Evolutionary conservation across 805 yeast genomes (phyloP), one percentile per base, ranked within the genome.

Genomic region (Candida wancherniae): DNA sequence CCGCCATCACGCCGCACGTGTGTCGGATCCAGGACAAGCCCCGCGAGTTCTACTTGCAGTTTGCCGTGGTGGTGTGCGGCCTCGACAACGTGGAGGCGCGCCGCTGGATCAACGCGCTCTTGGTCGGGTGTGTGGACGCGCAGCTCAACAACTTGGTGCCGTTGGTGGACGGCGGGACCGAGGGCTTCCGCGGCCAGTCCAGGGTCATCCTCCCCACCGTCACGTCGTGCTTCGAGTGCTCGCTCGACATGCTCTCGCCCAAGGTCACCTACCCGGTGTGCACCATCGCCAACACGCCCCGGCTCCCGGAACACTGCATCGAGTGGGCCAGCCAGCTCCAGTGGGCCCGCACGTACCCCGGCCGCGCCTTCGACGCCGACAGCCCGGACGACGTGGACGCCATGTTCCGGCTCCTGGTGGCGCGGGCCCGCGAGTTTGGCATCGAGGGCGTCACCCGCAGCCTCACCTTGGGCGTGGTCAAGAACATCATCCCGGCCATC

Each of bases 141-240:
- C 68, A 73, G 2, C 44, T 52, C 18, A 44, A 49, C 25, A 45
- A 48, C 11, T 33, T 65, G 11, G 54, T 65, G 3, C 71, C 71
- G 1, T 36, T 90, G 51, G 76, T 92, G 10, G 98, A 90, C 53
- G 97, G 97, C 4, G 98, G 97, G 3, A 83, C 95, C 0, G 97
- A 90, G 51, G 97, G 97, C 0, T 81, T 90, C 50, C 73, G 83
- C 42, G 98, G 98, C 3, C 95, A 90, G 48, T 73, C 87, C 9
- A 77, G 95, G 47, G 81, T 86, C 9, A 86, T 90, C 22, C 58
- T 87, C 11, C 97, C 98, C 1, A 77, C 85, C 0, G 57, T 86
- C 18, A 76, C 90, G 0, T 82, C 96, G 0, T 90, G 98, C 58
- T 90, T 85, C 61, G 97, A 90, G 53, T 90, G 98, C 50, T 83